A percentile compares a stretch with the other conserved stretches of the same genome.
Conservation (phyloP, 179 eudicot species). For the Spinacia oleracea region DNA sequence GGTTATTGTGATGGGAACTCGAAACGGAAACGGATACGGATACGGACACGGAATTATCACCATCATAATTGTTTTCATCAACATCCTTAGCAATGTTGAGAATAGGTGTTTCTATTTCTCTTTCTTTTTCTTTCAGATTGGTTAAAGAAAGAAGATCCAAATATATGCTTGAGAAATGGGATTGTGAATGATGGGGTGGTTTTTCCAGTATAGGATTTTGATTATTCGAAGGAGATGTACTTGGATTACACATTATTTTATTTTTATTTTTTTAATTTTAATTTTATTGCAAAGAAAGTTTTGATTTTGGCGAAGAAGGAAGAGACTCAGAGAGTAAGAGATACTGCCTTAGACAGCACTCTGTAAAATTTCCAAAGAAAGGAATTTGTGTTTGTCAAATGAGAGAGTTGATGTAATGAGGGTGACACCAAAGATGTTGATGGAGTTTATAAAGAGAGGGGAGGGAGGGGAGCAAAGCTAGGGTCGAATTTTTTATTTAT, state of each 20-base stretch:
- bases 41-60: not conserved
- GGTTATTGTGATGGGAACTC: not conserved
- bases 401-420: constrained; percentile 33
- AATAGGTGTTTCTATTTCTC: not conserved
- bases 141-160: constrained; percentile 32
- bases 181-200: constrained; percentile 12
- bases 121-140: not conserved
- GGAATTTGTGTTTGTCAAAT: constrained; percentile 14
- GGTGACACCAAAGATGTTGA: constrained; percentile 33
- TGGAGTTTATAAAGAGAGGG: constrained; percentile 25
- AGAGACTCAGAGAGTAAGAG: constrained; percentile 1
- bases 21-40: not conserved
- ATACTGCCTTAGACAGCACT: constrained; percentile 51
- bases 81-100: not conserved
- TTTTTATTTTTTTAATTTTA: no score
- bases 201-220: constrained; percentile 7
- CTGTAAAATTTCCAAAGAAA: not conserved
- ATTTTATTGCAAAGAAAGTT: no score
- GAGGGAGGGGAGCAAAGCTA: not conserved
- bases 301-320: no score
- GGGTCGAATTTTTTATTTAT: not conserved
- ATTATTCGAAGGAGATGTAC: constrained; percentile 19
- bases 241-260: constrained; percentile 48
- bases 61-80: not conserved
- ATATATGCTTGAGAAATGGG: constrained; percentile 26